A percentile compares a stretch with the other conserved stretches of the same genome.
phyloP scores from a whole-genome alignment of 306 rosid species.

The Amphicarpaea edgeworthii region DNA sequence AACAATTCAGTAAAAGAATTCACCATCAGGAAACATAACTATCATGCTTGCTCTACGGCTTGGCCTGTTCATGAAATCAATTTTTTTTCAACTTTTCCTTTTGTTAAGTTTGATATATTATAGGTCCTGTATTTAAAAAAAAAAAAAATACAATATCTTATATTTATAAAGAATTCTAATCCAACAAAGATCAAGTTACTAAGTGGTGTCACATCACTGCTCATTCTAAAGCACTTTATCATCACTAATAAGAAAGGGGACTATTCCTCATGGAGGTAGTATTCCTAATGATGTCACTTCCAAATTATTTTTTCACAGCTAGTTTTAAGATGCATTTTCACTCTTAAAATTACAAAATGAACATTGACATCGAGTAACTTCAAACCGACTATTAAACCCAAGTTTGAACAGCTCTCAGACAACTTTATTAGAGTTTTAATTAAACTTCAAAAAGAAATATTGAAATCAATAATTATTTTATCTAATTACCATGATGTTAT shows the following conservation, averaged over 20 bases:
- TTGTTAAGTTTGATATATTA: too few relatives aligned
- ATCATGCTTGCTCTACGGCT: too few relatives aligned
- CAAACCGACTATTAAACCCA: constrained; percentile 11
- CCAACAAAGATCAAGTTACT: too few relatives aligned
- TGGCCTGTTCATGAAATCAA: too few relatives aligned
- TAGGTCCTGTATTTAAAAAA: too few relatives aligned
- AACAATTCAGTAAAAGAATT: too few relatives aligned
- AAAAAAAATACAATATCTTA: too few relatives aligned
- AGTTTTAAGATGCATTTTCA: constrained; percentile 19
- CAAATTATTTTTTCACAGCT: not conserved
- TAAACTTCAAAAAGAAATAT: not conserved
- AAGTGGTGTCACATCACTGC: too few relatives aligned
- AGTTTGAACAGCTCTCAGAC: not conserved
- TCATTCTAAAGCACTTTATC: not conserved
- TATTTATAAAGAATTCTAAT: too few relatives aligned
- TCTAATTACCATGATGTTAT: constrained; percentile 5
- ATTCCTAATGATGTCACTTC: constrained; percentile 14
- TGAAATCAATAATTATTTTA: constrained; percentile 1
- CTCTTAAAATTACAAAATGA: constrained; percentile 11
- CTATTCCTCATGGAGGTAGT: constrained; percentile 3
- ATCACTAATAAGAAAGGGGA: constrained; percentile 18
- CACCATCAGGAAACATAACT: too few relatives aligned
- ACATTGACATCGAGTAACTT: not conserved
- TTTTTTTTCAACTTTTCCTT: too few relatives aligned
- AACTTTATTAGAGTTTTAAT: not conserved